Evolutionary conservation across 345 rosid genomes (phyloP).

Genomic region (Noccaea bulbosa): DNA sequence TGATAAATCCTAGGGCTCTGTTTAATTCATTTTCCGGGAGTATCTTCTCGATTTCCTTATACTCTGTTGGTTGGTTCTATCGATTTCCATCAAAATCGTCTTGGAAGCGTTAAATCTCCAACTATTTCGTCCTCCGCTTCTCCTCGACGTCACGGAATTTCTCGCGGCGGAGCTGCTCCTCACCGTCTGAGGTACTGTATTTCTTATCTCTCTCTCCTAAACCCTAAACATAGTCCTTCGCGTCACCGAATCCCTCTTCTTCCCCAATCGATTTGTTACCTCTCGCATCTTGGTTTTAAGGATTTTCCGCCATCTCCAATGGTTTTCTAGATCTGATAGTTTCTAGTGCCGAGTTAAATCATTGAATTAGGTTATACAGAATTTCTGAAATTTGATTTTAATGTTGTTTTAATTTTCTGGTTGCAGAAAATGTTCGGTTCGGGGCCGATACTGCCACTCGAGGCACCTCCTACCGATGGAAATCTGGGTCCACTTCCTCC

Average conservation of each 20-base stretch:
- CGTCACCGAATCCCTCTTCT: conserved; percentile 10
- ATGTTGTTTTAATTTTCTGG: not conserved
- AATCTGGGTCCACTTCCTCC: conserved; percentile 63
- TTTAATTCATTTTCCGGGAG: not conserved
- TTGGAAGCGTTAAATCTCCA: conserved; percentile 12
- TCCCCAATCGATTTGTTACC: not conserved
- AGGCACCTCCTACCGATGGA: conserved; percentile 78
- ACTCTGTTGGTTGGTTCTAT: not conserved
- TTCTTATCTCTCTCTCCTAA: conserved; percentile 4
- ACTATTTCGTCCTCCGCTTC: conserved; percentile 6
- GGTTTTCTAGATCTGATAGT: not conserved
- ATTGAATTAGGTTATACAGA: conserved; percentile 23
- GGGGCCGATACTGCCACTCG: conserved; percentile 66
- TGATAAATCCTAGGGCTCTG: conserved; percentile 33
- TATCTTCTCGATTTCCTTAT: conserved; percentile 1
- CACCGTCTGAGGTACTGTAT: conserved; percentile 37
- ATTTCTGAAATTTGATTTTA: conserved; percentile 1
- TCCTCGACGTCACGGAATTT: conserved; percentile 17
- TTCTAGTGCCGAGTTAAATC: not conserved
- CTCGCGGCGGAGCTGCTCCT: conserved; percentile 7
- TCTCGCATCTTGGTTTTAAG: conserved; percentile 1
- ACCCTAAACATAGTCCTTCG: not conserved
- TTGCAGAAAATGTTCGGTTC: conserved; percentile 56
- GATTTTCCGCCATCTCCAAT: not conserved
- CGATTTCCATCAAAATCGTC: conserved; percentile 19